A percentile compares a stretch with the other conserved stretches of the same genome.
Evolutionary conservation across 352 stramenopile species (phyloP).

Genomic region (Pythium chondricola): DNA sequence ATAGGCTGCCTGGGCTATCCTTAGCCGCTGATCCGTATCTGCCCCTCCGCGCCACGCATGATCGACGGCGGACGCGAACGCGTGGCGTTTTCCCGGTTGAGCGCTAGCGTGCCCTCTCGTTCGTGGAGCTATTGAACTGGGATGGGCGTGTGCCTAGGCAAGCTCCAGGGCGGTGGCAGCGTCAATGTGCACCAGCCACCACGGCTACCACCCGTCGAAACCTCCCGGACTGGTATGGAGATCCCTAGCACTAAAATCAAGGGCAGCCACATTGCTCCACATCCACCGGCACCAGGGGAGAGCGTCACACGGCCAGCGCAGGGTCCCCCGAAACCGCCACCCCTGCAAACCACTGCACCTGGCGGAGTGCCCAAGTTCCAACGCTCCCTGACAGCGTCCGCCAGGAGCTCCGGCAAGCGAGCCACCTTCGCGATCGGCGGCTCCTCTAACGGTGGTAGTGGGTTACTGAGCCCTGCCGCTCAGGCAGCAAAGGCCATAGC

Average conservation of each 20-base stretch:
- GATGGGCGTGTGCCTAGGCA: background rate
- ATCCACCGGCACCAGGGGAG: background rate
- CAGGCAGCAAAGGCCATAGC: background rate
- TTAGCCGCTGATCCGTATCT: too few relatives aligned
- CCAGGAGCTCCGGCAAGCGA: slow-evolving; percentile 3
- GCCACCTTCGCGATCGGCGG: slow-evolving; percentile 9
- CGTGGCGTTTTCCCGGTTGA: too few relatives aligned
- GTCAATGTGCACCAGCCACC: background rate
- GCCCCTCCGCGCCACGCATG: background rate
- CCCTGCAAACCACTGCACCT: background rate
- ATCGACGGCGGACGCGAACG: background rate
- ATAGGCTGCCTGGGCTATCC: too few relatives aligned
- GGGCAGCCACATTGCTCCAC: slow-evolving; percentile 5
- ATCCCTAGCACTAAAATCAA: slow-evolving; percentile 3
- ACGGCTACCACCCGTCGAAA: background rate
- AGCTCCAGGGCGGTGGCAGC: background rate
- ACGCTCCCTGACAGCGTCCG: slow-evolving; percentile 6
- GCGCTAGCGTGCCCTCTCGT: too few relatives aligned
- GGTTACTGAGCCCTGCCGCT: background rate
- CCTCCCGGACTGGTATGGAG: too few relatives aligned
- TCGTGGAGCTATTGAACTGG: too few relatives aligned
- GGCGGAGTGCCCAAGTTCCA: background rate
- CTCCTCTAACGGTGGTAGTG: background rate
- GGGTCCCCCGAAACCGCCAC: background rate
- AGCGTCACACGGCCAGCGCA: background rate